Evolutionary conservation across 2,329 filamentous ascomycete species (phyloP), one percentile per base, ranked within the genome.

Genomic region (Fusarium agapanthi): DNA sequence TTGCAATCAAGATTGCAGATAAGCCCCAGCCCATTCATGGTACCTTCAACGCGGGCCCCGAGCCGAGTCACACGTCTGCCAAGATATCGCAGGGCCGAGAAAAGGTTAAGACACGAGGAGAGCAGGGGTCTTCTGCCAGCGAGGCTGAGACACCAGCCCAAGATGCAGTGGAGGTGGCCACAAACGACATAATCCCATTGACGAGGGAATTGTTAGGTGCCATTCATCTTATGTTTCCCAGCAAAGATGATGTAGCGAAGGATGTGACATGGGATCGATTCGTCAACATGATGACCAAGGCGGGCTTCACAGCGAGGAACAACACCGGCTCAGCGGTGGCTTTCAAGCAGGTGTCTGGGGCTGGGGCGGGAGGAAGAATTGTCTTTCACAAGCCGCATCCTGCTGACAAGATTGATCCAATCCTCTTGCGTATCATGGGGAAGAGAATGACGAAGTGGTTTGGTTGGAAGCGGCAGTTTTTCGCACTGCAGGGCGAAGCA

Each of bases 21-120:
- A 1, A 40, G 0, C 0, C 26, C 0, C 22, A n/a, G 5, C 2
- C 34, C 1, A 0, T 22, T 2, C 0, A 1, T 2, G 15, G 15
- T 32, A 2, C 16, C 8, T 30, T 48, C 16, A 14, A 15, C 7
- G 24, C 2, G 2, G 8, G 4, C 6, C 1, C 24, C 2, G 26
- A 48, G 4, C 32, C 34, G 0, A 24, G 14, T 0, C 0, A 0
- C 5, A 2, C 16, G 15, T n/a, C 24, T 0, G 14, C 26, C 3
- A 26, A 5, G 2, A 32, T 3, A 35, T 9, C 10, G 3, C 15
- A 12, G 1, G 14, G 41, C 8, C 41, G 34, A 8, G 41, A 58
- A 2, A 58, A 48, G 18, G 8, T 35, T 6, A 58, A 58, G 7
- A 47, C 47, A 4, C 47, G 34, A 22, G 41, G 41, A 12, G 55